phyloP scores from a whole-genome alignment of 805 yeast genomes.

The Nakazawaea ambrosiae region DNA sequence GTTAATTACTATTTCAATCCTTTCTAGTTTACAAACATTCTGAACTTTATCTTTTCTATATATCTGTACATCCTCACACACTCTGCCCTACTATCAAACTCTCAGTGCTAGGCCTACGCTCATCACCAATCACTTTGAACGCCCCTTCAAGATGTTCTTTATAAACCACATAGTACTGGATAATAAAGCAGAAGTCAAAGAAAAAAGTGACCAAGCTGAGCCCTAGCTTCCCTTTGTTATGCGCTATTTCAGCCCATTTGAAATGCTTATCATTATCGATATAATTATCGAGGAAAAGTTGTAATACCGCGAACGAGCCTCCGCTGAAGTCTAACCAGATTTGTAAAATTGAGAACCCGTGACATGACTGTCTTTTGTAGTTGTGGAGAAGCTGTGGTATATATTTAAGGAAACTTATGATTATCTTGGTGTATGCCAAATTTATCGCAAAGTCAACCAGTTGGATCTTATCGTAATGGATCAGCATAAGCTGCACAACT shows the following conservation, averaged over 20 bases:
- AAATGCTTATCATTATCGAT: slow-evolving; percentile 17
- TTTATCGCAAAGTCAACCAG: slow-evolving; percentile 31
- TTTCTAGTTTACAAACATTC: no score
- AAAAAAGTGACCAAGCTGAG: slow-evolving; percentile 28
- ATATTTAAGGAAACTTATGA: slow-evolving; percentile 37
- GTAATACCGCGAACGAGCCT: slow-evolving; percentile 29
- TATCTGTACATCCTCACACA: no score
- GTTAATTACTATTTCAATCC: no score
- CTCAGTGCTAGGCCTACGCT: no score
- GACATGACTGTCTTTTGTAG: slow-evolving; percentile 32
- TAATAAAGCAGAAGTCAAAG: slow-evolving; percentile 21
- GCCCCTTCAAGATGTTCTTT: background rate
- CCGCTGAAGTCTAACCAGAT: slow-evolving; percentile 36
- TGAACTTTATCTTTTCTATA: no score
- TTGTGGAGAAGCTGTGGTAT: slow-evolving; percentile 44
- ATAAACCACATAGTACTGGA: slow-evolving; percentile 17
- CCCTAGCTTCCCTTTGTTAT: slow-evolving; percentile 39
- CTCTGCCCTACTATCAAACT: no score
- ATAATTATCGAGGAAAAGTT: slow-evolving; percentile 32
- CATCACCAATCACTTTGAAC: no score
- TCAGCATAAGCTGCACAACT: slow-evolving; percentile 12
- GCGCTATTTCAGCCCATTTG: slow-evolving; percentile 22
- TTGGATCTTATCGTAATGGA: slow-evolving; percentile 14
- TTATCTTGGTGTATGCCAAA: slow-evolving; percentile 37
- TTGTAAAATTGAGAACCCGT: slow-evolving; percentile 36